Evolutionary conservation across 345 rosid genomes (phyloP).

Genomic region (Jatropha curcas): DNA sequence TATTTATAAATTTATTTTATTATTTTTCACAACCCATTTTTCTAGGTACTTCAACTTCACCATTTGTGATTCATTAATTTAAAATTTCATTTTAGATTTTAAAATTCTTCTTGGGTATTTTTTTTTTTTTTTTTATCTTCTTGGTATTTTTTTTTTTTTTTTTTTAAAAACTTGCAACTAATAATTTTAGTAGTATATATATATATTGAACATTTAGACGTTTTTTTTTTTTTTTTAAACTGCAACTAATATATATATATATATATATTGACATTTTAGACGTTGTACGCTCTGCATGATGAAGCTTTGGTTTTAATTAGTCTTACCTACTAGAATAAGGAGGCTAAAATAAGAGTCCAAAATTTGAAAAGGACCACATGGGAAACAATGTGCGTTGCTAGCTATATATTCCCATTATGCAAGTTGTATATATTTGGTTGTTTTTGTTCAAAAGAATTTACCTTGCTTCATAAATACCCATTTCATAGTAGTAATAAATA

Average conservation of each 20-base stretch:
- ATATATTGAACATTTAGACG: too few relatives aligned
- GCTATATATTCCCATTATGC: not conserved
- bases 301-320: not conserved
- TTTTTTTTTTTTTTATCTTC: too few relatives aligned
- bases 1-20: not conserved
- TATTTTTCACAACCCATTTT: not conserved
- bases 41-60: too few relatives aligned
- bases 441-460: not conserved
- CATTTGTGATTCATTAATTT: not conserved
- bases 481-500: not conserved
- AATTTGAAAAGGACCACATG: not conserved
- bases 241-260: too few relatives aligned
- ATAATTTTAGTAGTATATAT: too few relatives aligned
- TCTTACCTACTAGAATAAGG: not conserved
- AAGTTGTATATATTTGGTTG: slow-evolving; percentile 5
- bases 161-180: too few relatives aligned
- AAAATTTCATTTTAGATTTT: not conserved
- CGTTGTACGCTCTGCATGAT: not conserved
- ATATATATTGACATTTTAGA: too few relatives aligned
- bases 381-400: not conserved
- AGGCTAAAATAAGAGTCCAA: not conserved
- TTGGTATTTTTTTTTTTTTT: too few relatives aligned
- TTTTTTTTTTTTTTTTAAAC: too few relatives aligned
- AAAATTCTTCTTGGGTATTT: slow-evolving; percentile 1
- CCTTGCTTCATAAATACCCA: not conserved